Conservation (phyloP, 306 rosid species). For the Coriaria nepalensis region DNA sequence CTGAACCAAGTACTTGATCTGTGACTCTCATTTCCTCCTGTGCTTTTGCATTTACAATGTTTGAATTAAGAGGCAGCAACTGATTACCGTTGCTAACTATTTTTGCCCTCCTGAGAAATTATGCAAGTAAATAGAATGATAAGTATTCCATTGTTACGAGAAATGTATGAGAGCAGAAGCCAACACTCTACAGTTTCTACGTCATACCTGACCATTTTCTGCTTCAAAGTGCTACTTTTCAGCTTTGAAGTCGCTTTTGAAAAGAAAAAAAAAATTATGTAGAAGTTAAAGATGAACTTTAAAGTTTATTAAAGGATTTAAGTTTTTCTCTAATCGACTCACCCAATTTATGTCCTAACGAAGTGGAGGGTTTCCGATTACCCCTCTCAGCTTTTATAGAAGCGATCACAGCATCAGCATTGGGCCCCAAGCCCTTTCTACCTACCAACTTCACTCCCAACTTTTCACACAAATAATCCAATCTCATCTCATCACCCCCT, state of each 20-base stretch:
- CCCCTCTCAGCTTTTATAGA: conserved; percentile 87
- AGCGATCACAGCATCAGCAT: conserved; percentile 80
- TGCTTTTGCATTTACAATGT: conserved; percentile 25
- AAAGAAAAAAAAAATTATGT: conserved; percentile 8
- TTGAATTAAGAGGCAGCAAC: conserved; percentile 22
- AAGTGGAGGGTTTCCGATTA: conserved; percentile 49
- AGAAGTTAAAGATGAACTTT: not conserved
- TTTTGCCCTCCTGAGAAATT: conserved; percentile 65
- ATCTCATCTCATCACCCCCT: conserved; percentile 94
- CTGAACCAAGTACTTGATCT: conserved; percentile 40
- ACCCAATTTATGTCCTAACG: conserved; percentile 60
- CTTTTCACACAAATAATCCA: conserved; percentile 74
- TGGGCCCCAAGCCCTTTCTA: conserved; percentile 82
- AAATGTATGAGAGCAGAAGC: conserved; percentile 1
- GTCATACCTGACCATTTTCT: conserved; percentile 62
- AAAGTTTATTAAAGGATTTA: conserved; percentile 10
- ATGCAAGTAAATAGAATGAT: not conserved
- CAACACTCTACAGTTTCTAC: conserved; percentile 13
- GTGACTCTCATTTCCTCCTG: conserved; percentile 31
- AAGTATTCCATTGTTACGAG: not conserved
- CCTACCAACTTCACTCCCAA: conserved; percentile 87
- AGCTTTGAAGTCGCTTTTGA: conserved; percentile 56
- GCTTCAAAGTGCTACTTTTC: conserved; percentile 49
- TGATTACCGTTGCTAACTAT: conserved; percentile 39
- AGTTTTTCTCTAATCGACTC: conserved; percentile 14